Evolutionary conservation across 2,329 filamentous ascomycete species (phyloP), one percentile per base, ranked within the genome.

Genomic region (Fusarium nurragi): DNA sequence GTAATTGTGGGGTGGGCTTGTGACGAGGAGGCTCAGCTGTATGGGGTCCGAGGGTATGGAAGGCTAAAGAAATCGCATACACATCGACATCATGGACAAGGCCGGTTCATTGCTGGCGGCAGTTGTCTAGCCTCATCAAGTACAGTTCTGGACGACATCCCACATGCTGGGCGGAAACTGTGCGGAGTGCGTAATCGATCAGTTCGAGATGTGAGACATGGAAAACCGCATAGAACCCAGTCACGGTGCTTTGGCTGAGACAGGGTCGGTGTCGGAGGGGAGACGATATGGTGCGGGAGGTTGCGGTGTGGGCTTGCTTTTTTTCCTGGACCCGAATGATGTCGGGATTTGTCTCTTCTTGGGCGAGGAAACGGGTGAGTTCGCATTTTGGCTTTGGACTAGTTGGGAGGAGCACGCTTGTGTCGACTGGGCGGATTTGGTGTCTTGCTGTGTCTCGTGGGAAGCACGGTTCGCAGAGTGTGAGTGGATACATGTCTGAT

Each of bases 101-200:
- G 38, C 36, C 55, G 30, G 45, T 58, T 59, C 21, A 19, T 39
- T 44, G 34, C 26, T n/a, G 45, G 46, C 39, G 28, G 40, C 40
- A 40, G 28, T 30, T 55, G 43, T 40, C 63, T 64, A 46, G 43
- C 55, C 50, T 30, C 37, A 54, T 45, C 46, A 41, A 62, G 56
- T 38, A 53, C 53, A 47, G 30, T 52, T 40, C 40, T 47, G 30
- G 45, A 40, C 40, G 38, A 52, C 34, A 64, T 66, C 30, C 52
- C 63, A 60, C 48, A 64, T 66, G 56, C 36, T 50, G 28, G 39
- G 41, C 54, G 47, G 49, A 65, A 61, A 67, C 39, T 64, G 64
- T 67, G 40, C 55, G 53, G 41, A 68, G 59, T 69, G 66, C 66
- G 66, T 53, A 69, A 69, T 69, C 66, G 66, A 68, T 69, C 66